These are phyloP conservation scores for Ceratocystis ficicola DNA, from an alignment of 2,329 filamentous ascomycete genomes.

Conservation along the genomic window DNA sequence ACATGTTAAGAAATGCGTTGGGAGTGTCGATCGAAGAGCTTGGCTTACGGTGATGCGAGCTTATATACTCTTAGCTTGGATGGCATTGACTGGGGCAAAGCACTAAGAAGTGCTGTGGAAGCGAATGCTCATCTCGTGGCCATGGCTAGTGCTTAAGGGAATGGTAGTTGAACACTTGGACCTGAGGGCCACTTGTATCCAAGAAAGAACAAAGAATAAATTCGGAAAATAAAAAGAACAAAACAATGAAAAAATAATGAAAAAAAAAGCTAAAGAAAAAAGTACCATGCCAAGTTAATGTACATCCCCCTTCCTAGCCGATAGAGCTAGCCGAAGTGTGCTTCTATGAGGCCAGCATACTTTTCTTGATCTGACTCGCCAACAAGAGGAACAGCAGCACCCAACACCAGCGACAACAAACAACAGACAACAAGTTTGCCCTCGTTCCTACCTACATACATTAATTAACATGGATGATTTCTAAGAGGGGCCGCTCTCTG, in stretches of 20 bases:
- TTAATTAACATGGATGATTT: background rate
- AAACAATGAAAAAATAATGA: background rate
- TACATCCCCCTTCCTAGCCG: background rate
- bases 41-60: background rate
- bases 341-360: background rate
- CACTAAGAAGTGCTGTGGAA: background rate
- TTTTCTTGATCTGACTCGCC: background rate
- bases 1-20: background rate
- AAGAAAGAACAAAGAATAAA: no score
- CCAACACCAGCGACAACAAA: background rate
- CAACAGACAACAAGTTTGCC: background rate
- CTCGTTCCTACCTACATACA: background rate
- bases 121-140: constrained; percentile 1
- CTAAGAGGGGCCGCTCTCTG: background rate
- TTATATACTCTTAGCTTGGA: constrained; percentile 4
- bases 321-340: background rate
- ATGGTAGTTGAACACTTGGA: background rate
- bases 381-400: background rate
- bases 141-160: background rate
- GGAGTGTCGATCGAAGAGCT: background rate
- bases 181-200: no score
- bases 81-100: background rate
- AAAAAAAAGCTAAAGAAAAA: background rate
- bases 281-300: background rate
- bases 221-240: background rate